These are phyloP conservation scores for Onygenales sp. DNA, from an alignment of 2,329 filamentous ascomycete genomes.

Conservation along the genomic window DNA sequence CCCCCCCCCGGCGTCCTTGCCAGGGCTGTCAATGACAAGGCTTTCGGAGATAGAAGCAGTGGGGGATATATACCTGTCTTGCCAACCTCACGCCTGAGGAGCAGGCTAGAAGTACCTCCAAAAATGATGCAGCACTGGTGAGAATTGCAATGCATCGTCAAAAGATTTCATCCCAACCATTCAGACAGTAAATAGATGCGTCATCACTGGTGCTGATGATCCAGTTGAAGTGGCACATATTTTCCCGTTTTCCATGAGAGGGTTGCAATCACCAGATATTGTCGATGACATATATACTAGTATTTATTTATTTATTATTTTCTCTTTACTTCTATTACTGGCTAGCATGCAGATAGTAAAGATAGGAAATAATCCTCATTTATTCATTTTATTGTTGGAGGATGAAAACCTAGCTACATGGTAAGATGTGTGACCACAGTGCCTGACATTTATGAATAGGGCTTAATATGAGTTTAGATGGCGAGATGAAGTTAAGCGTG, in stretches of 20 bases:
- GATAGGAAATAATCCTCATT: no score
- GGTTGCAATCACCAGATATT: background rate
- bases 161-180: conserved; percentile 1
- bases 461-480: background rate
- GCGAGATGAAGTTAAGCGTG: background rate
- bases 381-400: no score
- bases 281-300: background rate
- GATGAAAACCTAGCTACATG: no score
- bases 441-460: no score
- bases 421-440: no score
- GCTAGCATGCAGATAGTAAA: no score
- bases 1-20: background rate
- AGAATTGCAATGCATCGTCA: conserved; percentile 1
- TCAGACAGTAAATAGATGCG: conserved; percentile 1
- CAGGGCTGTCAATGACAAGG: conserved; percentile 2
- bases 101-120: background rate
- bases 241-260: conserved; percentile 8
- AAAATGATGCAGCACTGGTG: conserved; percentile 1
- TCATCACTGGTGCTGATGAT: conserved; percentile 4
- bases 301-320: no score
- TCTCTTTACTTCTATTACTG: no score
- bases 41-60: conserved; percentile 1
- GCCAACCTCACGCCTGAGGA: conserved; percentile 1
- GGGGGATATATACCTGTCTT: background rate
- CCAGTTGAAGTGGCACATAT: conserved; percentile 7